phyloP scores from a whole-genome alignment of 148 eudicot species.

The Silene conica region DNA sequence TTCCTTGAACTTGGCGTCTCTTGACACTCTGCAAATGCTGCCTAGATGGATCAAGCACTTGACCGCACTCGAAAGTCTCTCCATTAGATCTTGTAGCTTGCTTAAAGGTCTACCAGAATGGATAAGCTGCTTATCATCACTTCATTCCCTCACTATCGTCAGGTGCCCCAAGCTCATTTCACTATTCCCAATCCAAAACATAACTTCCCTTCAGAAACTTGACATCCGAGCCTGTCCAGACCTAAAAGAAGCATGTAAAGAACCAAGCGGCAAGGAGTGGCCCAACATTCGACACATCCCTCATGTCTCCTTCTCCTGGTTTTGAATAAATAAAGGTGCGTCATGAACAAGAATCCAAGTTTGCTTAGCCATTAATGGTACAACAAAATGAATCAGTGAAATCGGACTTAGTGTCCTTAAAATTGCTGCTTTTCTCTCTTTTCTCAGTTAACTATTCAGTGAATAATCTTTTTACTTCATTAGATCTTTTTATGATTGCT shows the following conservation, averaged over 20 bases:
- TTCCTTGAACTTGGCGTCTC: not conserved
- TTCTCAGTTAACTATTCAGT: no score
- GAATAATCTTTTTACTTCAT: no score
- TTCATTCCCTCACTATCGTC: not conserved
- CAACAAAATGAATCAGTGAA: no score
- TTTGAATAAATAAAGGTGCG: no score
- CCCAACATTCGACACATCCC: not conserved
- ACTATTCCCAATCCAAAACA: not conserved
- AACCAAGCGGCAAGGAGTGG: not conserved
- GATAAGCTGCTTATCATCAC: conserved; percentile 3
- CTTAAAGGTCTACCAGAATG: not conserved
- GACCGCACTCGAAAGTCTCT: not conserved
- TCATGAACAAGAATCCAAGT: no score
- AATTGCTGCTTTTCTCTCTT: no score
- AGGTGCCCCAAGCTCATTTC: not conserved
- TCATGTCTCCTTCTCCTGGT: no score
- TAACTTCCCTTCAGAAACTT: not conserved
- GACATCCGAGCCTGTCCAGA: not conserved
- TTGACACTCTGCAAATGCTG: not conserved
- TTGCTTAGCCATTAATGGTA: no score
- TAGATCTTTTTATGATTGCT: no score
- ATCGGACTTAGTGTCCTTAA: no score
- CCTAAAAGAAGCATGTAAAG: not conserved
- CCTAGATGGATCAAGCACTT: not conserved
- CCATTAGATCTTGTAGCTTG: not conserved